These are phyloP conservation scores for Hanseniaspora meyeri DNA, from an alignment of 805 yeast species.

Conservation along the genomic window DNA sequence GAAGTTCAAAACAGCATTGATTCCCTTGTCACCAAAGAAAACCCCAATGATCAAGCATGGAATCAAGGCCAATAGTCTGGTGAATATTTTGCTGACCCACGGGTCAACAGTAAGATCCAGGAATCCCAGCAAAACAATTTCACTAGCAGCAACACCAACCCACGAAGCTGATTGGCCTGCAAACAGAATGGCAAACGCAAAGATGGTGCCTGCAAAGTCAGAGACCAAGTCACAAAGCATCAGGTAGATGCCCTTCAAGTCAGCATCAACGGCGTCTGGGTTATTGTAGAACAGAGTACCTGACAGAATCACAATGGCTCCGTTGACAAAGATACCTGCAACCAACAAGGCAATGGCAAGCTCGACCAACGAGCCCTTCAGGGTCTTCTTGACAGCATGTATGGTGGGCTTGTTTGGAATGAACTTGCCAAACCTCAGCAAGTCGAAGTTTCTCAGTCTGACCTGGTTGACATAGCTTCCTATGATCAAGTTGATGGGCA, in stretches of 20 bases:
- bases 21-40: slow-evolving; percentile 68
- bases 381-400: slow-evolving; percentile 65
- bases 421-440: slow-evolving; percentile 36
- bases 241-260: slow-evolving; percentile 66
- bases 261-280: slow-evolving; percentile 63
- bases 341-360: slow-evolving; percentile 68
- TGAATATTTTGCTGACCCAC: slow-evolving; percentile 63
- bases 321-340: slow-evolving; percentile 84
- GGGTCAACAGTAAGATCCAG: slow-evolving; percentile 70
- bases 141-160: slow-evolving; percentile 87
- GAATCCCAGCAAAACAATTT: slow-evolving; percentile 86
- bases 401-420: slow-evolving; percentile 56
- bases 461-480: slow-evolving; percentile 88
- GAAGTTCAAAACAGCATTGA: slow-evolving; percentile 59
- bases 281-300: slow-evolving; percentile 68
- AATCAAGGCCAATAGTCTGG: slow-evolving; percentile 69
- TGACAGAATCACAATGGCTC: slow-evolving; percentile 81
- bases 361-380: slow-evolving; percentile 73
- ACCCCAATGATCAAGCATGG: slow-evolving; percentile 58
- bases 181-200: slow-evolving; percentile 77
- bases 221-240: slow-evolving; percentile 59
- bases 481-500: slow-evolving; percentile 83
- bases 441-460: slow-evolving; percentile 65
- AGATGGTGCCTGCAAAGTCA: slow-evolving; percentile 75
- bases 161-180: slow-evolving; percentile 95